Percentiles rank a stretch among this genome's conserved stretches.
phyloP scores from a whole-genome alignment of 306 rosid species.

The Vigna mungo region DNA sequence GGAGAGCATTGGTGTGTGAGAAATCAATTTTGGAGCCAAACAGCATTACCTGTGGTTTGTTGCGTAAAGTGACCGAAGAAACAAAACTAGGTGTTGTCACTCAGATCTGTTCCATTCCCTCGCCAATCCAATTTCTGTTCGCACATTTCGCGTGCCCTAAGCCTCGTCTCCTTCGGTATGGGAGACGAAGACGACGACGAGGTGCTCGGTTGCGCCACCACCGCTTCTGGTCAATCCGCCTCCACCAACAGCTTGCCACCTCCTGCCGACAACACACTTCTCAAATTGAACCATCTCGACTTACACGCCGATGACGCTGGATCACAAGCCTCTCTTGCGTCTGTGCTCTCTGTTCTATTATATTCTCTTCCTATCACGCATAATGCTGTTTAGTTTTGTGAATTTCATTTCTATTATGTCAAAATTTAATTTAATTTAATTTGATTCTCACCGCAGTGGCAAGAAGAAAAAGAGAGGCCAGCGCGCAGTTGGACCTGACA shows the following conservation, averaged over 20 bases:
- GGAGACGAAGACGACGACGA: slow-evolving; percentile 58
- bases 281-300: slow-evolving; percentile 74
- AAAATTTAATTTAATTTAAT: background rate
- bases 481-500: slow-evolving; percentile 92
- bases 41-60: background rate
- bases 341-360: slow-evolving; percentile 47
- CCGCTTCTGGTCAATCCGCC: slow-evolving; percentile 78
- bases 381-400: background rate
- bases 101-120: background rate
- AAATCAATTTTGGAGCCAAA: slow-evolving; percentile 31
- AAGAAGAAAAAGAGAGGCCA: slow-evolving; percentile 98
- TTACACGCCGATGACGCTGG: slow-evolving; percentile 84
- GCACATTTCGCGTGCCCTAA: slow-evolving; percentile 29
- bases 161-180: background rate
- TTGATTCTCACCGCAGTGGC: slow-evolving; percentile 47
- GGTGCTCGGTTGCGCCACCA: slow-evolving; percentile 53
- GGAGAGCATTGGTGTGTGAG: background rate
- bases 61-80: background rate
- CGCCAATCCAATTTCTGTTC: background rate
- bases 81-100: slow-evolving; percentile 6
- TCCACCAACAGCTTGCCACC: slow-evolving; percentile 89
- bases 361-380: background rate
- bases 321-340: slow-evolving; percentile 81
- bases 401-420: background rate
- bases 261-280: slow-evolving; percentile 65